Conservation (phyloP, 2,329 filamentous ascomycete species). For the Eutypa lata region DNA sequence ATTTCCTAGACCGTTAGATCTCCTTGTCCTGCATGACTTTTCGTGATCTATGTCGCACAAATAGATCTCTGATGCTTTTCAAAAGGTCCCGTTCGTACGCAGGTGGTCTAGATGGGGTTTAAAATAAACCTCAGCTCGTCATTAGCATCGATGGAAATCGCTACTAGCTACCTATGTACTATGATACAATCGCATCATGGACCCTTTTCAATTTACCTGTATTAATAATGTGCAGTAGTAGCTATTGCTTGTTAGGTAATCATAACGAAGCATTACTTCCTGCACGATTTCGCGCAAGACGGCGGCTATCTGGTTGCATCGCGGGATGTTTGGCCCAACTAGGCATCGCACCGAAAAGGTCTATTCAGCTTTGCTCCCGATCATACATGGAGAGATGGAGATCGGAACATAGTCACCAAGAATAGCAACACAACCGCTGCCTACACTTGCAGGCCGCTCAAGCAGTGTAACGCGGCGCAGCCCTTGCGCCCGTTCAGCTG, state of each 20-base stretch:
- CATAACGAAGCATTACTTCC: background rate
- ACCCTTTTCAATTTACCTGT: background rate
- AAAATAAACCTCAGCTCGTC: background rate
- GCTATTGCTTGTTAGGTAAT: background rate
- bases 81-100: background rate
- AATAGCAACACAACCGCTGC: background rate
- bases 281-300: background rate
- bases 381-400: background rate
- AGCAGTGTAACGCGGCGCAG: background rate
- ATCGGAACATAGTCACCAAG: background rate
- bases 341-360: no score
- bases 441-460: background rate
- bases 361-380: background rate
- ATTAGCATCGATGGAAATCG: background rate
- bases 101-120: background rate
- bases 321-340: background rate
- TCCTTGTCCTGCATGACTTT: background rate
- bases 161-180: no score
- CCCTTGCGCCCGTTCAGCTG: background rate
- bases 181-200: background rate
- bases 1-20: no score
- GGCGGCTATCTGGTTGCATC: background rate
- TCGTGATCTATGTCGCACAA: background rate
- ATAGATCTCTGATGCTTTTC: background rate
- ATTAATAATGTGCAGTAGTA: background rate